Evolutionary conservation across 495 filamentous ascomycete species (phyloP).

Genomic region (Jackrogersella multiformis): DNA sequence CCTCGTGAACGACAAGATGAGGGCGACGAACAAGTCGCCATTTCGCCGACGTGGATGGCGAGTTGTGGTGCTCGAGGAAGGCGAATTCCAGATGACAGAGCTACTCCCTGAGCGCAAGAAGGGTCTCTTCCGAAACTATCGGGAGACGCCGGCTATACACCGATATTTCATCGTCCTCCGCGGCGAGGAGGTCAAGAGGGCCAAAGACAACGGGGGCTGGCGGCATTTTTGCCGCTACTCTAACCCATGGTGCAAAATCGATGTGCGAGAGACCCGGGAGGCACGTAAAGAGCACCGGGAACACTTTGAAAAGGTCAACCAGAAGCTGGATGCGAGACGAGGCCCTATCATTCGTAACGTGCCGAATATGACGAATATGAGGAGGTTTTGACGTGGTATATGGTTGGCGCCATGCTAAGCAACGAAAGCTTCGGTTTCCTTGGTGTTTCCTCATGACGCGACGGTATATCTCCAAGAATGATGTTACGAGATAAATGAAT

Average conservation of each 20-base stretch:
- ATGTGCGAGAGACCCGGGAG: constrained; percentile 32
- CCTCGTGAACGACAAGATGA: constrained; percentile 32
- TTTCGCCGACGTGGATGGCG: constrained; percentile 41
- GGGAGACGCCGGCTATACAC: neutral
- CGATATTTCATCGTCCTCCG: constrained; percentile 37
- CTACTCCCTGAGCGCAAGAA: constrained; percentile 36
- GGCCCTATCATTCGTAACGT: neutral
- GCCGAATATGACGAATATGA: neutral
- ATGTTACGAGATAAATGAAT: neutral
- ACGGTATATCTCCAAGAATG: neutral
- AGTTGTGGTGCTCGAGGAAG: constrained; percentile 28
- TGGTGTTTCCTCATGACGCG: neutral
- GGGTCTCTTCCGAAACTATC: constrained; percentile 24
- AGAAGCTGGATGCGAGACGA: neutral
- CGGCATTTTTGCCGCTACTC: constrained; percentile 16
- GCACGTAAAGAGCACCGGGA: constrained; percentile 26
- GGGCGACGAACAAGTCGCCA: constrained; percentile 38
- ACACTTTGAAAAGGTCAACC: constrained; percentile 18
- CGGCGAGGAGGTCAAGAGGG: constrained; percentile 37
- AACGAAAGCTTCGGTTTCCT: neutral
- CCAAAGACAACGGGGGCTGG: constrained; percentile 38
- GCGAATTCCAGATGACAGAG: constrained; percentile 38
- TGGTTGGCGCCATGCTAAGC: neutral
- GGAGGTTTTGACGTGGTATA: neutral
- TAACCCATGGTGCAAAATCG: constrained; percentile 42